Percentiles rank a stretch among this genome's conserved stretches.
These are phyloP conservation scores for Euphrasia confusa DNA, from an alignment of 257 asterid genomes.

Conservation along the genomic window DNA sequence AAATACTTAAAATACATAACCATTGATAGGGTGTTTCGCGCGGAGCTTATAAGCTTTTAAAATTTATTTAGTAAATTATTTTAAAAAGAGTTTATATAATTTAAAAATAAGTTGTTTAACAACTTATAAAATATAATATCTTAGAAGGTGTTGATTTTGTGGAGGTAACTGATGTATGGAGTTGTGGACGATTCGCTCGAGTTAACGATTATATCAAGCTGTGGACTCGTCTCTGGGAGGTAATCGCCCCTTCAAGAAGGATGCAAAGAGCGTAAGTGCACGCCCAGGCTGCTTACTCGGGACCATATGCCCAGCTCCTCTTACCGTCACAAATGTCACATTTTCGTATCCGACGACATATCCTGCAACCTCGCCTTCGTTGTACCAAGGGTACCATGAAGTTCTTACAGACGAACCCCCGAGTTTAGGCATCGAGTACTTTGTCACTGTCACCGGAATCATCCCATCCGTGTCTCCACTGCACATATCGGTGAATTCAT, in stretches of 20 bases:
- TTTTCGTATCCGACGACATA: not conserved
- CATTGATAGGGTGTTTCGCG: no score
- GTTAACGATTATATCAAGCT: no score
- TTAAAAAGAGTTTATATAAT: no score
- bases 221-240: not conserved
- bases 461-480: slow-evolving; percentile 43
- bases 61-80: no score
- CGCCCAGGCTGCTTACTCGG: not conserved
- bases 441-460: slow-evolving; percentile 40
- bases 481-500: not conserved
- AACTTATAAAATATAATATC: no score
- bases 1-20: no score
- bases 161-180: no score
- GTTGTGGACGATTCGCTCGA: no score
- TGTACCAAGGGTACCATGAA: slow-evolving; percentile 4
- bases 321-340: not conserved
- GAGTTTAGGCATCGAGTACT: slow-evolving; percentile 30
- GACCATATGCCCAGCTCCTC: not conserved
- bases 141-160: not conserved
- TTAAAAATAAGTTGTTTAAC: no score
- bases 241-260: not conserved
- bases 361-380: not conserved
- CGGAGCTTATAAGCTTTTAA: no score
- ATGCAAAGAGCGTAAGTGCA: not conserved
- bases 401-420: slow-evolving; percentile 9